Evolutionary conservation across 495 filamentous ascomycete species (phyloP), one percentile per base, ranked within the genome.

Genomic region (Xylaria bambusicola): DNA sequence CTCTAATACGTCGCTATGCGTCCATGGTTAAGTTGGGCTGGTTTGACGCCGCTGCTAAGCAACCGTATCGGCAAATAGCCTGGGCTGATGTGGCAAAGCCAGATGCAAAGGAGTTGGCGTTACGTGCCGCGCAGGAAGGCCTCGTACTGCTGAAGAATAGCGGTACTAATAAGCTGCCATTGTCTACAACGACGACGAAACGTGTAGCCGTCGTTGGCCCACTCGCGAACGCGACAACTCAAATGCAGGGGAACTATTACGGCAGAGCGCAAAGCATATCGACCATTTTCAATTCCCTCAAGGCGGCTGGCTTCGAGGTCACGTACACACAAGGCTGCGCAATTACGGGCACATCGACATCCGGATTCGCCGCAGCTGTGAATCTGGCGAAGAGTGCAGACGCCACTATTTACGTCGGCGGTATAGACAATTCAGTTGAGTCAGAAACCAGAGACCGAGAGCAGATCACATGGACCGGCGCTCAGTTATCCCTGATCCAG

Each of bases 81-180:
- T 86, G 79, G 75, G 69, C 71, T 8, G 75, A 84, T 49, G 84
- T 88, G 31, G 67, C 77, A 2, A 74, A 72, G 0, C 77, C 79
- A 3, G 68, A 80, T 36, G 76, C 82, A 0, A 76, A 82, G 70
- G 73, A 77, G 33, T 74, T 88, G 17, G 80, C 86, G 0, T 77
- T 83, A 47, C 74, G 80, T 58, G 85, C 85, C 0, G 85, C 85
- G 0, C 79, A 80, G 4, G 79, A 84, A 60, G 81, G 86, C 0
- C 80, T 84, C 23, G 79, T 82, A 7, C 71, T 88, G 3, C 73
- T 87, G 7, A 86, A 88, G 74, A 88, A 88, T 55, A 80, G 85
- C 26, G 82, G 59, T 6, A 58, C 48, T 6, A 61, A 76, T 21
- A 71, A 71, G 12, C 66, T 88, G 2, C 85, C 85, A 0, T 67